Percentiles rank a stretch among this genome's conserved stretches.
These are phyloP conservation scores for Fonsecaea erecta DNA, from an alignment of 2,329 filamentous ascomycete genomes.

Conservation along the genomic window DNA sequence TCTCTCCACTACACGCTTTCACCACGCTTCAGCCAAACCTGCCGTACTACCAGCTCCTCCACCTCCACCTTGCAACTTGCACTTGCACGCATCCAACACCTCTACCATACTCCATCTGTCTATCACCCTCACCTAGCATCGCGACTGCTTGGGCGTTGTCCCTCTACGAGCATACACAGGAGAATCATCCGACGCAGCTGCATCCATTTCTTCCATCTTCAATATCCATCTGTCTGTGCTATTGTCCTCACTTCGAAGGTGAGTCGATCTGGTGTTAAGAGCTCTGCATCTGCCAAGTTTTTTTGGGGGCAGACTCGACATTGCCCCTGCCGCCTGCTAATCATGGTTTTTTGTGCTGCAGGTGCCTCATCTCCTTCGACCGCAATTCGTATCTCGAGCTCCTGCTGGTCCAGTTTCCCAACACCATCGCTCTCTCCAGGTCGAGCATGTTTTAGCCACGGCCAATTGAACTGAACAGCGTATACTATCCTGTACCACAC, in stretches of 20 bases:
- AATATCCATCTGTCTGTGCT: background rate
- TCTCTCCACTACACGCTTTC: constrained; percentile 6
- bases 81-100: constrained; percentile 13
- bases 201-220: background rate
- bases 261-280: background rate
- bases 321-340: background rate
- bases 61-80: constrained; percentile 4
- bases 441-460: constrained; percentile 5
- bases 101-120: constrained; percentile 16
- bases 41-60: constrained; percentile 1
- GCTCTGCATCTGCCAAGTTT: background rate
- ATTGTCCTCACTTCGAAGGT: background rate
- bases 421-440: background rate
- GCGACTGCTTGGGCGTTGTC: background rate
- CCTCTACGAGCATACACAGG: background rate
- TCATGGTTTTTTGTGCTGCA: background rate
- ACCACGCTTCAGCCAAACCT: constrained; percentile 9
- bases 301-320: background rate
- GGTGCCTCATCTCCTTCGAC: background rate
- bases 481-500: background rate
- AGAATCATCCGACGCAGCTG: background rate
- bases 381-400: background rate
- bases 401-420: background rate
- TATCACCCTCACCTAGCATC: constrained; percentile 6
- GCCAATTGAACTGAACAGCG: background rate